A percentile compares a stretch with the other conserved stretches of the same genome.
These are phyloP conservation scores for Sordariomycetes sp. DNA, from an alignment of 2,329 filamentous ascomycete genomes.

Conservation along the genomic window DNA sequence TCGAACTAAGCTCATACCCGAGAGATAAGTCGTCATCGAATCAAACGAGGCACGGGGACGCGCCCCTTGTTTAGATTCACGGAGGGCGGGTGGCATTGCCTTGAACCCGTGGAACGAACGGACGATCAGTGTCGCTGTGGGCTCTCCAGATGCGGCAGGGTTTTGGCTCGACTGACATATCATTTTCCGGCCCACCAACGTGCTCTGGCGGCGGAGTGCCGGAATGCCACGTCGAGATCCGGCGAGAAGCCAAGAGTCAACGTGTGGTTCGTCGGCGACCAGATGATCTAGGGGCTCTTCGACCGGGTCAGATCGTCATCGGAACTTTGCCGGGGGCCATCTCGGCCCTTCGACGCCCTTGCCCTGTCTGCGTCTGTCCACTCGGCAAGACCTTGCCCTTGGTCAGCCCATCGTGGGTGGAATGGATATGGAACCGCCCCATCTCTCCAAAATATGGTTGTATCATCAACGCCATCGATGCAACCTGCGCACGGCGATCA, in stretches of 20 bases:
- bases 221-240: background rate
- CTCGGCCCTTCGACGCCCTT: no score
- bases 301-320: constrained; percentile 1
- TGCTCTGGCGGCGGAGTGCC: background rate
- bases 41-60: background rate
- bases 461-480: background rate
- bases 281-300: background rate
- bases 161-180: background rate
- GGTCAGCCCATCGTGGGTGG: background rate
- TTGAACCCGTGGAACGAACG: background rate
- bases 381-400: no score
- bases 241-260: background rate
- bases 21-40: constrained; percentile 4
- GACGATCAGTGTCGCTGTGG: background rate
- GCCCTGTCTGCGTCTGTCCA: no score
- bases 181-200: background rate
- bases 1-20: constrained; percentile 2
- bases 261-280: background rate
- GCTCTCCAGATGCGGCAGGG: background rate
- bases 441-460: background rate
- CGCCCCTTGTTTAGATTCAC: background rate
- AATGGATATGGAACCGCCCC: background rate
- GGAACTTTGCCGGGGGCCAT: background rate
- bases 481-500: background rate
- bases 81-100: background rate